phyloP scores from a whole-genome alignment of 1,284 basidiomycete genomes.

The Ganoderma boninense region DNA sequence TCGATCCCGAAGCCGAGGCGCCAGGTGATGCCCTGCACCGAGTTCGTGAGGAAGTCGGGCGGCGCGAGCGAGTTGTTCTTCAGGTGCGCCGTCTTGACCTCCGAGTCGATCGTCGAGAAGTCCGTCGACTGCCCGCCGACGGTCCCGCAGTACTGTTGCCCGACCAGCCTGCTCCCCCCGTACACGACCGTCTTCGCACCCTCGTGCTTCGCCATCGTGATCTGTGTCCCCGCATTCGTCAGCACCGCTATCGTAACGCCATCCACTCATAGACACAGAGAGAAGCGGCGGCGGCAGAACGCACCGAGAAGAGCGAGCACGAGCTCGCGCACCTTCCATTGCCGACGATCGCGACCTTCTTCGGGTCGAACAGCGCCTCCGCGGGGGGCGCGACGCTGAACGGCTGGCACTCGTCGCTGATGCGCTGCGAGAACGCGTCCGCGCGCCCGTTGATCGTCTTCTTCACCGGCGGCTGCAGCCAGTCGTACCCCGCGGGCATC shows the following conservation, averaged over 20 bases:
- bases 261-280: too few relatives aligned
- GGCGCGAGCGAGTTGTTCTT: constrained; percentile 65
- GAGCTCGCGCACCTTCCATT: constrained; percentile 63
- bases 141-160: constrained; percentile 69
- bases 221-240: constrained; percentile 43
- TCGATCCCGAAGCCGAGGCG: constrained; percentile 66
- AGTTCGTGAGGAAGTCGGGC: constrained; percentile 64
- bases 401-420: constrained; percentile 67
- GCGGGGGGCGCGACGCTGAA: constrained; percentile 53
- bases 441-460: constrained; percentile 54
- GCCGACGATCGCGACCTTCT: constrained; percentile 62
- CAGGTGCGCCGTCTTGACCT: constrained; percentile 62
- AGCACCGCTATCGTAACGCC: not conserved
- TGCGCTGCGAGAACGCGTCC: constrained; percentile 59
- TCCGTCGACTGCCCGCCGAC: constrained; percentile 68
- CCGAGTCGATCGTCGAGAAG: constrained; percentile 64
- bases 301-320: constrained; percentile 67
- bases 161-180: constrained; percentile 57
- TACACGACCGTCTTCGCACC: constrained; percentile 64
- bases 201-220: constrained; percentile 67
- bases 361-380: constrained; percentile 58
- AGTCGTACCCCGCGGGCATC: constrained; percentile 52
- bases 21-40: constrained; percentile 68
- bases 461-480: constrained; percentile 53
- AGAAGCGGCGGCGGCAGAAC: constrained; percentile 13